Evolutionary conservation across 2,329 filamentous ascomycete genomes (phyloP).

Genomic region (Endothia cerciana): DNA sequence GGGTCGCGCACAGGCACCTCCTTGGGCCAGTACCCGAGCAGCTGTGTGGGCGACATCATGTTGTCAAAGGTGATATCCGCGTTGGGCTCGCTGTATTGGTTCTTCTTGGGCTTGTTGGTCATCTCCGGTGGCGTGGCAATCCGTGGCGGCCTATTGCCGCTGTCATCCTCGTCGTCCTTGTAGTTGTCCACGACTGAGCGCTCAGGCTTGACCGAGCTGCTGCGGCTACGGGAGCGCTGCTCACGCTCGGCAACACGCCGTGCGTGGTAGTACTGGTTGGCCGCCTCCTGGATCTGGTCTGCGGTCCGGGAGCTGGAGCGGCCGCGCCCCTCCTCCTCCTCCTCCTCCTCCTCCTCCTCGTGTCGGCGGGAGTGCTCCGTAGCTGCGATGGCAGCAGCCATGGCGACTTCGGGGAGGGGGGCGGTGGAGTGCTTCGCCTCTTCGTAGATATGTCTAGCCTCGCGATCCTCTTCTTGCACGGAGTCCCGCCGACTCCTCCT

Average conservation of each 20-base stretch:
- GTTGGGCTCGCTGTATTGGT: slow-evolving; percentile 59
- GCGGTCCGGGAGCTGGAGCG: slow-evolving; percentile 35
- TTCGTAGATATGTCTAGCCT: slow-evolving; percentile 49
- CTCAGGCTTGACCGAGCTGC: slow-evolving; percentile 49
- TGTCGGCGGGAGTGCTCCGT: slow-evolving; percentile 42
- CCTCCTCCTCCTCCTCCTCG: slow-evolving; percentile 35
- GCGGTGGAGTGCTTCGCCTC: slow-evolving; percentile 53
- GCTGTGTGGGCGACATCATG: slow-evolving; percentile 57
- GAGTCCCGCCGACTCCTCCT: slow-evolving; percentile 55
- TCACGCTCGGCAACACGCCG: slow-evolving; percentile 58
- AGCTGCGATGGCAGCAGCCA: slow-evolving; percentile 51
- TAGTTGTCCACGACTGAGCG: slow-evolving; percentile 61
- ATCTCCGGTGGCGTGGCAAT: slow-evolving; percentile 61
- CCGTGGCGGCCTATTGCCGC: slow-evolving; percentile 36
- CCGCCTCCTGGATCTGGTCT: slow-evolving; percentile 59
- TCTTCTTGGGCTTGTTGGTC: slow-evolving; percentile 49
- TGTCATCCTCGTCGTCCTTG: slow-evolving; percentile 43
- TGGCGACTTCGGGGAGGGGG: slow-evolving; percentile 51
- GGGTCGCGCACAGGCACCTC: slow-evolving; percentile 48
- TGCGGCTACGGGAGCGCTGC: slow-evolving; percentile 57
- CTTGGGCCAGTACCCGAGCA: slow-evolving; percentile 40
- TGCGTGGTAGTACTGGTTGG: slow-evolving; percentile 61
- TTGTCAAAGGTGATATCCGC: slow-evolving; percentile 68
- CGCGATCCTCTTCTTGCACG: slow-evolving; percentile 51
- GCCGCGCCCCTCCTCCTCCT: slow-evolving; percentile 36